phyloP scores from a whole-genome alignment of 345 rosid species.

The Crucihimalaya himalaica region DNA sequence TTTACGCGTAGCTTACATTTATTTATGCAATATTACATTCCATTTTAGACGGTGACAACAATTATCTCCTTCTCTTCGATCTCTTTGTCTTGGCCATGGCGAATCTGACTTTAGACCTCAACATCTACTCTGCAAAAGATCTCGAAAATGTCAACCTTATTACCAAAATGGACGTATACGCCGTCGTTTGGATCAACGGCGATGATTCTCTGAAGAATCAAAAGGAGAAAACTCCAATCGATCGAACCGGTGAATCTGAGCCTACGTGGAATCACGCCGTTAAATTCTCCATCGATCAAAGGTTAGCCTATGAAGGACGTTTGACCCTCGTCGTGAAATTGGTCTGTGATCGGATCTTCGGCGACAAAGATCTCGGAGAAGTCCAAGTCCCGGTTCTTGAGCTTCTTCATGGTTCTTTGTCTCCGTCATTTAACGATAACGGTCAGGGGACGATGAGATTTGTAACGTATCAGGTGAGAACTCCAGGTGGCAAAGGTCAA shows the following conservation, averaged over 20 bases:
- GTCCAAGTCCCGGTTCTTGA: constrained; percentile 76
- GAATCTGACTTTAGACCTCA: constrained; percentile 58
- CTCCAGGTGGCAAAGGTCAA: constrained; percentile 66
- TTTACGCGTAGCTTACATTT: constrained; percentile 1
- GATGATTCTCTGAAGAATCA: constrained; percentile 44
- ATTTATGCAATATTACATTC: not conserved
- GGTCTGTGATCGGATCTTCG: constrained; percentile 68
- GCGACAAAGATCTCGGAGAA: constrained; percentile 69
- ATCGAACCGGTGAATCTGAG: constrained; percentile 53
- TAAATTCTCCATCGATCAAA: constrained; percentile 53
- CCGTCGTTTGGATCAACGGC: constrained; percentile 59
- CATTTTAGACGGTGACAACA: constrained; percentile 14
- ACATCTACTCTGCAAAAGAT: constrained; percentile 63
- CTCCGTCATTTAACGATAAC: constrained; percentile 34
- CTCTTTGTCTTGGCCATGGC: constrained; percentile 47
- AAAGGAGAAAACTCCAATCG: constrained; percentile 52
- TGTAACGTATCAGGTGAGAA: constrained; percentile 68
- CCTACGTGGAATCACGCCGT: constrained; percentile 72
- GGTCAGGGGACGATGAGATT: constrained; percentile 39
- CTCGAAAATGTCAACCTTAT: constrained; percentile 68
- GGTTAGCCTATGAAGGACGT: constrained; percentile 52
- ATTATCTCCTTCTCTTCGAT: constrained; percentile 10
- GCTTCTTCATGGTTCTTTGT: constrained; percentile 36
- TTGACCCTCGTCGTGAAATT: constrained; percentile 57
- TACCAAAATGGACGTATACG: constrained; percentile 85